phyloP scores from a whole-genome alignment of 2,329 filamentous ascomycete genomes.

The Calonectria pseudoturangicola region DNA sequence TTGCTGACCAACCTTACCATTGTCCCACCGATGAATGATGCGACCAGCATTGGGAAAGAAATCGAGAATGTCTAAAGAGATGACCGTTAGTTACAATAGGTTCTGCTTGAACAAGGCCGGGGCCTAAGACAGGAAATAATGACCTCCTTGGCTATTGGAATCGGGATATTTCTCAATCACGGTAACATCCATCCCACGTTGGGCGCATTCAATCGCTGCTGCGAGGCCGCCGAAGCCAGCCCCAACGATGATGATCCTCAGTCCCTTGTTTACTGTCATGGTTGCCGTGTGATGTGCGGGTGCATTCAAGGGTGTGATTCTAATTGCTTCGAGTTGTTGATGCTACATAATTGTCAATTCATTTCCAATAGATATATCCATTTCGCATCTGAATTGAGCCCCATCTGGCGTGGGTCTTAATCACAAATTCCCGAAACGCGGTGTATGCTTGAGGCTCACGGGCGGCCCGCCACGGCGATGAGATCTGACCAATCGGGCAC shows the following conservation, averaged over 20 bases:
- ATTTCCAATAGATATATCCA: conserved; percentile 15
- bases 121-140: not conserved
- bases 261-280: conserved; percentile 24
- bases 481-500: conserved; percentile 10
- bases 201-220: conserved; percentile 36
- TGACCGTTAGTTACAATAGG: not conserved
- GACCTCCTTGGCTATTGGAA: conserved; percentile 37
- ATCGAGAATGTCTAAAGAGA: conserved; percentile 32
- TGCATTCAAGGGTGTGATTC: not conserved
- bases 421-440: conserved; percentile 15
- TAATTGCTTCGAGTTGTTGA: not conserved
- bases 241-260: conserved; percentile 29
- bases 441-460: conserved; percentile 6
- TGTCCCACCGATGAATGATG: conserved; percentile 32
- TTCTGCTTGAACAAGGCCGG: not conserved
- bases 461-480: not conserved
- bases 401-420: conserved; percentile 2
- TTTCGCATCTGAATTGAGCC: conserved; percentile 1
- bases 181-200: conserved; percentile 36
- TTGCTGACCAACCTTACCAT: conserved; percentile 36
- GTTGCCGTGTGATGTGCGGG: conserved; percentile 1
- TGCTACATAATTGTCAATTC: not conserved
- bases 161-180: conserved; percentile 40
- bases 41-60: conserved; percentile 38
- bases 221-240: conserved; percentile 31